Evolutionary conservation across 768 basidiomycete genomes (phyloP), one percentile per base, ranked within the genome.

Genomic region (Phanerochaete sordida): DNA sequence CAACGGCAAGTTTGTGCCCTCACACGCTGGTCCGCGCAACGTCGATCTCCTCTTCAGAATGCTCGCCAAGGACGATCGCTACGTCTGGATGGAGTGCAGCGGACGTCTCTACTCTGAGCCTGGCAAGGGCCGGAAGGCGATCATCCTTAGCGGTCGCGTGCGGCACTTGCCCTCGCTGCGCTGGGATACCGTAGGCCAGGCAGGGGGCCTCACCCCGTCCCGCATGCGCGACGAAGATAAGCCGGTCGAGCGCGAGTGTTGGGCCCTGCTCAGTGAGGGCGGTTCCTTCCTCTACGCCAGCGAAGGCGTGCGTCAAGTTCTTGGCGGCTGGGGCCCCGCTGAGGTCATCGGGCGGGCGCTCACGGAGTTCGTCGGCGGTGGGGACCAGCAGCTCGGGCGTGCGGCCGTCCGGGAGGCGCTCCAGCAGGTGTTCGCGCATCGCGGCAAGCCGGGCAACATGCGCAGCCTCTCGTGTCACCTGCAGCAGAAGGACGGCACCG

Each of bases 71-170:
- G 65, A 72, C 48, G 83, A 78, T 1, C 66, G 66, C 1, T 95
- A 89, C 73, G 81, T 94, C 21, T 99, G 96, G 96, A 78, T 98
- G 16, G 93, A 97, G 70, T 89, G 87, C 52, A 79, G 88, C n/a
- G 96, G 96, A 1, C 79, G 92, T 30, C 79, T 98, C 43, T 90
- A 95, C 67, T 83, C 91, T 58, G 96, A 99, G 75, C 88, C 93
- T 0, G 93, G 94, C 1, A 98, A 98, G 69, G 94, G 94, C 0
- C 79, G 94, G 37, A 97, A 98, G 74, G 93, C 94, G 1, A 93
- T 99, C 68, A 85, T 99, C 35, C 79, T 99, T n/a, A 85, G 84
- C 58, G 95, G 90, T 0, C 80, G 96, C 9, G 83, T 87, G 30
- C 76, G 88, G 47, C 80, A 80, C 66, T 87, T 91, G 79, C 84